Base-by-base conservation (phyloP, 2,329 filamentous ascomycete species). In the Cadophora sp. region DNA sequence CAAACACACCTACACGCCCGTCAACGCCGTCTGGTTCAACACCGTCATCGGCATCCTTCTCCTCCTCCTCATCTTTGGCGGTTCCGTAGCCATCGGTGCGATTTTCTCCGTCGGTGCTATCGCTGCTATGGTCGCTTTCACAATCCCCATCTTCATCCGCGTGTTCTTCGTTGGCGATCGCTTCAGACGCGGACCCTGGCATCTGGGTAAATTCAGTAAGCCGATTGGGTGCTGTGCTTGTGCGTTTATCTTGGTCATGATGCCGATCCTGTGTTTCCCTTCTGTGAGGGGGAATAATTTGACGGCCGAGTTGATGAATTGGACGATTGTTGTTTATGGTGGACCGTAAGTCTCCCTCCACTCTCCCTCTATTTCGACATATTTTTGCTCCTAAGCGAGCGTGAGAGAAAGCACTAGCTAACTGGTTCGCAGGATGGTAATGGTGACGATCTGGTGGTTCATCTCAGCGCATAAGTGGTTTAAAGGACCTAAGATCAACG, bases 21-120 rank as follows among this genome's bases (percentile, higher is more conserved):
- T 90, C 55, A 91, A 90, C 74, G 88, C 89, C 0, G 89, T 91
- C 4, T 87, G 89, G 82, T 82, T 90, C 75, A 91, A 91, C 71
- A 82, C 81, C 47, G 70, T 77, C 3, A 81, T 91, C 45, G 89
- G 88, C 0, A 84, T 85, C 51, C 69, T 85, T 2, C 80, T 87
- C 70, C 80, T 87, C n/a, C 78, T 90, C 7, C 83, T 91, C 11
- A 87, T 91, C 41, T 88, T 91, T 63, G 88, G 84, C 0, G 88
- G 89, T 5, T 71, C 78, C 1, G 76, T 88, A 9, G 85, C 87
- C 0, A 85, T 89, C 68, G 88, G 87, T 5, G 89, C 89, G 0
- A 81, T 91, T 22, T 91, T 91, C 80, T 85, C 82, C n/a, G 88
- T 91, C 60, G 89, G 87, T 18, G 89, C 87, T 22, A 88, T 90